Conservation (phyloP, 2,329 filamentous ascomycete genomes). For the Plectosphaerella plurivora region DNA sequence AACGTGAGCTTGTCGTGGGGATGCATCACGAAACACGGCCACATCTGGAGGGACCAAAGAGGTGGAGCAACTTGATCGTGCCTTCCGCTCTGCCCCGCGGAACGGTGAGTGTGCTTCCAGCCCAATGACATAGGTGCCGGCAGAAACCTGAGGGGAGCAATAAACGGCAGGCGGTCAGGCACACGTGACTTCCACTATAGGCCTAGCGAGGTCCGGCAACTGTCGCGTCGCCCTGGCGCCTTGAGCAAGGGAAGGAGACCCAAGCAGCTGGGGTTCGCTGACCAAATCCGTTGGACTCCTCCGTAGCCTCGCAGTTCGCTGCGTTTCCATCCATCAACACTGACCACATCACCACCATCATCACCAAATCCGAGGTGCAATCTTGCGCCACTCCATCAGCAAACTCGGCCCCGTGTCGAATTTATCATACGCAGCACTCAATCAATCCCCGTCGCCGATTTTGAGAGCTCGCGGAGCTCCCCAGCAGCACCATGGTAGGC, state of each 20-base stretch:
- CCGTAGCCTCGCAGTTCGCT: not conserved
- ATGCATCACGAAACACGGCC: no score
- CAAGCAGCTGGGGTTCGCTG: no score
- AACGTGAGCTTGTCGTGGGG: no score
- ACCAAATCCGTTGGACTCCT: no score
- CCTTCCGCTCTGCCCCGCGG: not conserved
- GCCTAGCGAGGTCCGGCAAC: not conserved
- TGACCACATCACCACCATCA: slow-evolving; percentile 6
- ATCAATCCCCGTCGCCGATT: not conserved
- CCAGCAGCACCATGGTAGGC: slow-evolving; percentile 20
- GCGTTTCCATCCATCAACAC: not conserved
- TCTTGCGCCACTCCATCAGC: not conserved
- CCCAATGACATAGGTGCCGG: not conserved
- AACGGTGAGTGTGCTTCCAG: not conserved
- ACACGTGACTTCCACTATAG: not conserved
- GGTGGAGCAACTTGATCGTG: no score
- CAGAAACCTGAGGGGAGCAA: not conserved
- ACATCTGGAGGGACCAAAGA: no score
- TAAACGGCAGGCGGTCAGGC: not conserved
- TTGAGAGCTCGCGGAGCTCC: slow-evolving; percentile 8
- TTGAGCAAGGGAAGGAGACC: not conserved
- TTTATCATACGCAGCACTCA: not conserved
- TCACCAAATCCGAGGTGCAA: slow-evolving; percentile 2
- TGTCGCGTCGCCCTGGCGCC: not conserved
- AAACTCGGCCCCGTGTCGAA: not conserved